Conservation (phyloP, 306 rosid species). For the Psophocarpus tetragonolobus region DNA sequence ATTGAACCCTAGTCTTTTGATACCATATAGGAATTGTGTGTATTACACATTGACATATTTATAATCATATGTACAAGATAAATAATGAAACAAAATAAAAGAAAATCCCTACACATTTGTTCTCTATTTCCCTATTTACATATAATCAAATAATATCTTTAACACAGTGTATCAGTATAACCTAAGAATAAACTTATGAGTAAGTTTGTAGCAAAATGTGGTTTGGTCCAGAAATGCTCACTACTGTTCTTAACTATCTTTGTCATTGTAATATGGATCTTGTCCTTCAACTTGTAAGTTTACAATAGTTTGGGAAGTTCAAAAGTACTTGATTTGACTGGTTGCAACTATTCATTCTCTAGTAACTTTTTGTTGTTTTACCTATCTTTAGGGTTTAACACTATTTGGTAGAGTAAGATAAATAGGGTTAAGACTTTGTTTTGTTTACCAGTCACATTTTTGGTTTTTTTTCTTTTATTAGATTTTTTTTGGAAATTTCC, state of each 20-base stretch:
- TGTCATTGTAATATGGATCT: not conserved
- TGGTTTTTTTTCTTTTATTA: slow-evolving; percentile 38
- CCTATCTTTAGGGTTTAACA: not conserved
- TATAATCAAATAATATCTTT: too few relatives aligned
- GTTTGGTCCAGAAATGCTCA: not conserved
- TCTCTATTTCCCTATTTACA: too few relatives aligned
- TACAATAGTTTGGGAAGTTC: not conserved
- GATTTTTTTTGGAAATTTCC: too few relatives aligned
- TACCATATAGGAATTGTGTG: too few relatives aligned
- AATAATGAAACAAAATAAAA: too few relatives aligned
- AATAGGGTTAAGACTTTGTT: not conserved
- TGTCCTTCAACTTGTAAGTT: not conserved
- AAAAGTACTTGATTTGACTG: slow-evolving; percentile 14
- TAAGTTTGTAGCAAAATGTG: not conserved
- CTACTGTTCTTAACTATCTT: not conserved
- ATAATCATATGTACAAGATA: too few relatives aligned
- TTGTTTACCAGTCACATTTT: not conserved
- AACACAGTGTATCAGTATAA: not conserved
- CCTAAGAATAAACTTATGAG: not conserved
- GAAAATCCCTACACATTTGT: too few relatives aligned
- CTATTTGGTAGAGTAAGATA: too few relatives aligned
- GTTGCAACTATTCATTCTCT: slow-evolving; percentile 17
- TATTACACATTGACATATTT: too few relatives aligned
- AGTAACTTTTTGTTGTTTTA: slow-evolving; percentile 11
- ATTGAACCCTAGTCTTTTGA: too few relatives aligned